Conservation (phyloP, 2,329 filamentous ascomycete species). For the Fusarium sp. region DNA sequence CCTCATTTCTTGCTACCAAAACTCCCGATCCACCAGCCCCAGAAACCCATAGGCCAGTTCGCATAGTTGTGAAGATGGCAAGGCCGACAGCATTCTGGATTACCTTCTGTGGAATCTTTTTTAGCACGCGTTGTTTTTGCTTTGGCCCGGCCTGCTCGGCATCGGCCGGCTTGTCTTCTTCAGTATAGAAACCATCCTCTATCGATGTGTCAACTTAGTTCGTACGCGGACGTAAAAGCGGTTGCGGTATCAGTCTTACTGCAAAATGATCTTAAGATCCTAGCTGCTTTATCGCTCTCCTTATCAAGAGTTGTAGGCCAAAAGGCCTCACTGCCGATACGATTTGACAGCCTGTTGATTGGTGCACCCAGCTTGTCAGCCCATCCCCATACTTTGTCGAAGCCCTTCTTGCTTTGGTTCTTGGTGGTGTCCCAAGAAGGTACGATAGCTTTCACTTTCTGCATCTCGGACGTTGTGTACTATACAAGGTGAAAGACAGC, state of each 20-base stretch:
- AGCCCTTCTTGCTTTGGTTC: conserved; percentile 72
- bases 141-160: conserved; percentile 52
- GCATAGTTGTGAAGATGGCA: conserved; percentile 79
- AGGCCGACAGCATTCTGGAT: conserved; percentile 75
- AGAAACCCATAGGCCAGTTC: conserved; percentile 74
- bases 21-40: conserved; percentile 76
- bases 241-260: conserved; percentile 64
- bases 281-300: conserved; percentile 88
- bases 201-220: not conserved
- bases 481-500: rapidly evolving
- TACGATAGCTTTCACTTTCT: conserved; percentile 53
- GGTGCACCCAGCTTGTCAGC: conserved; percentile 72
- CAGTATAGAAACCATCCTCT: conserved; percentile 68
- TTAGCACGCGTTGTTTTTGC: conserved; percentile 61
- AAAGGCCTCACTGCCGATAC: conserved; percentile 83
- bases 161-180: conserved; percentile 48
- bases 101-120: conserved; percentile 68
- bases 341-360: conserved; percentile 84
- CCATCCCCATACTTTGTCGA: conserved; percentile 77
- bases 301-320: conserved; percentile 88
- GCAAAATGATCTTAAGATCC: conserved; percentile 87
- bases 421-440: conserved; percentile 68
- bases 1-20: conserved; percentile 68
- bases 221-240: rapidly evolving
- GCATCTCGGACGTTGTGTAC: conserved; percentile 46